Evolutionary conservation across 2,329 filamentous ascomycete species (phyloP).

Genomic region (Fusarium dlaminii): DNA sequence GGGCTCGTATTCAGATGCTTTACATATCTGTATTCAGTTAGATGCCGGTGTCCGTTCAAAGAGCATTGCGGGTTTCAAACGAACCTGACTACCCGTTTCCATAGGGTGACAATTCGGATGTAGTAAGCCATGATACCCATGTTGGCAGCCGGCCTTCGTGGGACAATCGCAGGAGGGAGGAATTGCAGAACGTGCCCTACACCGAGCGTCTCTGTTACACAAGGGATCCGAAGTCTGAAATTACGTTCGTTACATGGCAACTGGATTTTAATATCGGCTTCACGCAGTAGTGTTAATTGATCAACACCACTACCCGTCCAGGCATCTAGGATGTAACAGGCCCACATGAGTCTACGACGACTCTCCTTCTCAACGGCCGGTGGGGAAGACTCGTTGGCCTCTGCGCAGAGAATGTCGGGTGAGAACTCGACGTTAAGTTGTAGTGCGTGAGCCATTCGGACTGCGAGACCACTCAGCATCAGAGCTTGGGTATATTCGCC

Average conservation of each 20-base stretch:
- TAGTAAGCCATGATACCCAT: conserved; percentile 58
- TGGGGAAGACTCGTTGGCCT: conserved; percentile 43
- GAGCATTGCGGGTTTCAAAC: conserved; percentile 19
- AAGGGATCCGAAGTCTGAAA: conserved; percentile 53
- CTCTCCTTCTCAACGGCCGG: conserved; percentile 52
- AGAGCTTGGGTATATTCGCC: conserved; percentile 53
- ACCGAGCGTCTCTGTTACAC: conserved; percentile 52
- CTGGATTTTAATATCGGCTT: conserved; percentile 54
- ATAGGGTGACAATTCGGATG: conserved; percentile 53
- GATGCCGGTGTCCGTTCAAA: background rate
- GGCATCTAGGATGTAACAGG: conserved; percentile 53
- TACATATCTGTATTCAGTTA: conserved; percentile 49
- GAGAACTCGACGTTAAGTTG: conserved; percentile 52
- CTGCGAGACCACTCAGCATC: conserved; percentile 53
- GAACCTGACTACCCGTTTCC: conserved; percentile 52
- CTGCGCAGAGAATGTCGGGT: conserved; percentile 51
- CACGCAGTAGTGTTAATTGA: conserved; percentile 51
- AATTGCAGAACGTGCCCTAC: conserved; percentile 54
- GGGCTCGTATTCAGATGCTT: conserved; percentile 52
- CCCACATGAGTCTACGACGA: conserved; percentile 54
- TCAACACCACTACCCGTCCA: conserved; percentile 53
- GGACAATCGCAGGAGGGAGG: conserved; percentile 51
- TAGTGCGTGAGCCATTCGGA: conserved; percentile 54
- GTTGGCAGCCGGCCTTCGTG: conserved; percentile 51
- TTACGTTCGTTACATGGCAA: conserved; percentile 53